phyloP scores from a whole-genome alignment of 169 alveolate genomes.

The Perkinsus olseni region DNA sequence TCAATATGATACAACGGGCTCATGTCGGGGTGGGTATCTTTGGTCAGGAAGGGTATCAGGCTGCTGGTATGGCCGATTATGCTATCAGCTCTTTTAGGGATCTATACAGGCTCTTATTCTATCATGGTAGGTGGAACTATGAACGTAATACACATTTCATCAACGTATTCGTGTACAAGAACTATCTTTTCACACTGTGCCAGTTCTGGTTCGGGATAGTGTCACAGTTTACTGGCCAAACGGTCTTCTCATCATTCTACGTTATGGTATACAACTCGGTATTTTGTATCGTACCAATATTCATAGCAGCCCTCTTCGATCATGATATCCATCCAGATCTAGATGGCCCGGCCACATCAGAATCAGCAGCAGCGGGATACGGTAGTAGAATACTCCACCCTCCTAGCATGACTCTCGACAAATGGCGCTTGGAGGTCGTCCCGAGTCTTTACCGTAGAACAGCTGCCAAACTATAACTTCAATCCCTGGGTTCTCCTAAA shows the following conservation, averaged over 20 bases:
- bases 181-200: slow-evolving; percentile 62
- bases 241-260: slow-evolving; percentile 72
- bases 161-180: slow-evolving; percentile 62
- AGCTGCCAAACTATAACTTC: background rate
- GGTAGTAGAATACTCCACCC: background rate
- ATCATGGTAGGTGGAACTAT: slow-evolving; percentile 58
- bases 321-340: slow-evolving; percentile 41
- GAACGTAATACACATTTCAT: background rate
- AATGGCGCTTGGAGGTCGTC: background rate
- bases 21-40: slow-evolving; percentile 92
- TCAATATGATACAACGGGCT: slow-evolving; percentile 93
- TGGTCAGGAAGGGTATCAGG: slow-evolving; percentile 89
- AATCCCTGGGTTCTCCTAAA: background rate
- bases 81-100: slow-evolving; percentile 67
- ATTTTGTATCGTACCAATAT: slow-evolving; percentile 63
- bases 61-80: slow-evolving; percentile 64
- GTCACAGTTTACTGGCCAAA: slow-evolving; percentile 57
- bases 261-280: slow-evolving; percentile 69
- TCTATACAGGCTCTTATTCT: slow-evolving; percentile 59
- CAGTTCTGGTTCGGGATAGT: slow-evolving; percentile 55
- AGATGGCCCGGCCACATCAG: background rate
- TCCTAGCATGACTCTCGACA: background rate
- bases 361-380: too few relatives aligned
- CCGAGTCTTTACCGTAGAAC: background rate
- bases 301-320: slow-evolving; percentile 58